These are phyloP conservation scores for Ustilago shanxiensis DNA, from an alignment of 1,284 basidiomycete genomes.

Conservation along the genomic window DNA sequence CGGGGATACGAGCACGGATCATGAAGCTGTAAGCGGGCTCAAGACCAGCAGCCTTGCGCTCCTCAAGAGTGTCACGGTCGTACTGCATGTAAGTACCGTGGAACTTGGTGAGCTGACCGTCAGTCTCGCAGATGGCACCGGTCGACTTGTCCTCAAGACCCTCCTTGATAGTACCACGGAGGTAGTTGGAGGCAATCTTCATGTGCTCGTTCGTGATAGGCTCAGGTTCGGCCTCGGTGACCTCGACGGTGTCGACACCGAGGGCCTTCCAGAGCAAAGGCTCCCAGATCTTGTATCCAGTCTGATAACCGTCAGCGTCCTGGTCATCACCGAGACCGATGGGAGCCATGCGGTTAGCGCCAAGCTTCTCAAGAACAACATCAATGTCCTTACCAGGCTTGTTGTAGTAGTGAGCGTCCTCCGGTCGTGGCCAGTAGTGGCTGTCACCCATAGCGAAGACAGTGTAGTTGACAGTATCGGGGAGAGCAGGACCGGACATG, in stretches of 20 bases:
- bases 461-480: conserved; percentile 70
- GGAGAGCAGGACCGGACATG: conserved; percentile 61
- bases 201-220: conserved; percentile 99
- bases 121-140: conserved; percentile 87
- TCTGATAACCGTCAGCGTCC: conserved; percentile 94
- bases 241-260: conserved; percentile 89
- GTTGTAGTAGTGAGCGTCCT: conserved; percentile 98
- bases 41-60: conserved; percentile 89
- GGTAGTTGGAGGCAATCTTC: conserved; percentile 94
- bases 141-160: conserved; percentile 88
- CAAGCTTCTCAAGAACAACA: conserved; percentile 72
- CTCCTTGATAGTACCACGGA: conserved; percentile 92
- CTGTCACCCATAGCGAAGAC: conserved; percentile 98
- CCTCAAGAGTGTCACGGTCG: conserved; percentile 97
- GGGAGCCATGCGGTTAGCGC: conserved; percentile 59
- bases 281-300: conserved; percentile 96
- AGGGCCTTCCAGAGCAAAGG: conserved; percentile 91
- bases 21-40: conserved; percentile 99
- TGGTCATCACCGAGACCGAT: conserved; percentile 93
- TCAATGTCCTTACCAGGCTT: conserved; percentile 94
- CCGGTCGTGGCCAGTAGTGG: conserved; percentile 98
- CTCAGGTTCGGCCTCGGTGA: conserved; percentile 92
- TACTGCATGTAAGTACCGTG: conserved; percentile 81
- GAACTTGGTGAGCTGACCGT: conserved; percentile 98
- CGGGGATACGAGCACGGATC: conserved; percentile 97